These are phyloP conservation scores for Haematococcus sp. DNA, from an alignment of 139 green algal genomes.

Conservation along the genomic window DNA sequence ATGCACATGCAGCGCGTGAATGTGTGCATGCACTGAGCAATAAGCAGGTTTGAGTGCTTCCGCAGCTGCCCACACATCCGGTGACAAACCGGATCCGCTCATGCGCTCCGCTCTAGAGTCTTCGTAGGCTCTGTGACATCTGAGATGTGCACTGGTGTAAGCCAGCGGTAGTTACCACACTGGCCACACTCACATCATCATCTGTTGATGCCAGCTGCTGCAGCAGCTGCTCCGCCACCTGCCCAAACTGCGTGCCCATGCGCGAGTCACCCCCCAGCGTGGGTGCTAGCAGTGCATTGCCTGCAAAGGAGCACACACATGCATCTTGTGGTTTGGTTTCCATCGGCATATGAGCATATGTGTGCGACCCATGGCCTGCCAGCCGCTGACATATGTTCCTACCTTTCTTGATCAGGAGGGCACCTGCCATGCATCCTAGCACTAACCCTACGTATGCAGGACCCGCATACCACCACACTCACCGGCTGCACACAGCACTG, in stretches of 20 bases:
- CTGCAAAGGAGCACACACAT: no score
- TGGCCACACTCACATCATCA: constrained; percentile 26
- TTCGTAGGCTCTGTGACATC: background rate
- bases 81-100: background rate
- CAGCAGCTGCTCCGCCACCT: constrained; percentile 42
- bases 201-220: constrained; percentile 30
- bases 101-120: background rate
- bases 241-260: constrained; percentile 15
- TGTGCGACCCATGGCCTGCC: no score
- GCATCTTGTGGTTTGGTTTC: no score
- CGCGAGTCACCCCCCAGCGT: constrained; percentile 22
- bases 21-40: background rate
- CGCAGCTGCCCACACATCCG: background rate
- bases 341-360: no score
- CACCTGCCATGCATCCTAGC: no score
- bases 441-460: no score
- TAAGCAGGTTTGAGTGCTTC: no score
- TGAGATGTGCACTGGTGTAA: constrained; percentile 2
- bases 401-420: no score
- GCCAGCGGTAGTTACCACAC: background rate
- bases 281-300: constrained; percentile 22
- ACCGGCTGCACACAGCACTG: constrained; percentile 34
- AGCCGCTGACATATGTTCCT: no score
- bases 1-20: background rate
- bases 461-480: no score